These are phyloP conservation scores for Epichloe aotearoae DNA, from an alignment of 2,329 filamentous ascomycete genomes.

Conservation along the genomic window DNA sequence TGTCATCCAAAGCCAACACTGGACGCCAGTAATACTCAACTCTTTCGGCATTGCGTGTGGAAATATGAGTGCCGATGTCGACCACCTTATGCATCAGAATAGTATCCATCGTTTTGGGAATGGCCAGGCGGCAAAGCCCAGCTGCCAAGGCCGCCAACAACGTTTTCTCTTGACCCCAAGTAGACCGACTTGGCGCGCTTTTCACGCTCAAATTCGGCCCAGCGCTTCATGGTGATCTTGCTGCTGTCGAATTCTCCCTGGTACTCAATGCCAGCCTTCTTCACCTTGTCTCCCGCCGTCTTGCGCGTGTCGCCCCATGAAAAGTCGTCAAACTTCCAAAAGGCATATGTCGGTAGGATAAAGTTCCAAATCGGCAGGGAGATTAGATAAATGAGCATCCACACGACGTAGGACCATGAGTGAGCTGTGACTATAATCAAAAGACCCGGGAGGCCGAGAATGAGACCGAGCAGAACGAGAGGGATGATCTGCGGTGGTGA, in stretches of 20 bases:
- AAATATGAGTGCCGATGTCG: background rate
- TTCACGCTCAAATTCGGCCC: slow-evolving; percentile 84
- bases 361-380: slow-evolving; percentile 98
- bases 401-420: slow-evolving; percentile 78
- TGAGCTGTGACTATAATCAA: slow-evolving; percentile 91
- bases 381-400: slow-evolving; percentile 93
- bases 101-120: slow-evolving; percentile 41
- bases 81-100: slow-evolving; percentile 31
- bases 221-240: slow-evolving; percentile 99
- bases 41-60: no score
- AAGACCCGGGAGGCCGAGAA: slow-evolving; percentile 83
- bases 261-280: slow-evolving; percentile 74
- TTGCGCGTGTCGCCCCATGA: slow-evolving; percentile 97
- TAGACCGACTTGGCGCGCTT: slow-evolving; percentile 36
- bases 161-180: slow-evolving; percentile 39
- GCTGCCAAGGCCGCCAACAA: slow-evolving; percentile 26
- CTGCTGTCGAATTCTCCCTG: slow-evolving; percentile 96
- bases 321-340: slow-evolving; percentile 99
- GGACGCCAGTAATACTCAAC: no score
- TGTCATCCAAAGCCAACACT: no score
- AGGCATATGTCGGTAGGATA: slow-evolving; percentile 81
- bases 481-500: slow-evolving; percentile 76
- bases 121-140: slow-evolving; percentile 32
- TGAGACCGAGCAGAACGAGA: slow-evolving; percentile 74
- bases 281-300: slow-evolving; percentile 78